Evolutionary conservation across 2,329 filamentous ascomycete species (phyloP), one percentile per base, ranked within the genome.

Genomic region (Bipolaris oryzae): DNA sequence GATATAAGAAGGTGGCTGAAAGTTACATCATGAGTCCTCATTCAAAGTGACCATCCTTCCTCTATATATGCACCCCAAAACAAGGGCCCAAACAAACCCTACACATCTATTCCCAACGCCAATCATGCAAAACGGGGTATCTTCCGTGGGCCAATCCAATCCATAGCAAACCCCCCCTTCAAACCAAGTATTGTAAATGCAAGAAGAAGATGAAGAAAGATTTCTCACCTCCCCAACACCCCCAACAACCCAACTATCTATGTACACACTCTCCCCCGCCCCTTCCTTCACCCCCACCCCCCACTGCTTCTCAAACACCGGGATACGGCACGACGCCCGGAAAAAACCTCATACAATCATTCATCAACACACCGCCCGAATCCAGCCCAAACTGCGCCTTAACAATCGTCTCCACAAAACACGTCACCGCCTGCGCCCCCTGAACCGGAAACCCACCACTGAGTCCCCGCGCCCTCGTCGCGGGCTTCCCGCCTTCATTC

Each of bases 331-430:
- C 34, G 7, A 56, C 53, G 1, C 48, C 53, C 9, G 1, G n/a
- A 33, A 56, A 56, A 21, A 58, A 43, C 9, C 55, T 39, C 3
- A 66, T 33, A 31, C 64, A 69, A 11, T 56, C 33, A 4, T 45
- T 47, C n/a, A 69, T 3, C 13, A 35, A 6, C 35, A 21, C 18
- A 0, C 42, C 35, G n/a, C 20, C 43, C 18, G 16, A 42, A 16
- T 20, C 21, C 3, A 44, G 43, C 20, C 18, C 44, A 31, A 16
- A 52, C 20, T 59, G 50, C 15, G 53, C 23, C 53, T 59, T 63
- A 2, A 67, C 45, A 6, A 65, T 53, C 4, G 51, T 64, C 51
- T 66, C 63, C n/a, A 64, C 34, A 33, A 63, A 67, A 23, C 66
- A 69, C 2, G 42, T 46, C 1, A 61, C 55, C 1, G 61, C 53